Evolutionary conservation across 306 rosid genomes (phyloP).

Genomic region (Trifolium repens): DNA sequence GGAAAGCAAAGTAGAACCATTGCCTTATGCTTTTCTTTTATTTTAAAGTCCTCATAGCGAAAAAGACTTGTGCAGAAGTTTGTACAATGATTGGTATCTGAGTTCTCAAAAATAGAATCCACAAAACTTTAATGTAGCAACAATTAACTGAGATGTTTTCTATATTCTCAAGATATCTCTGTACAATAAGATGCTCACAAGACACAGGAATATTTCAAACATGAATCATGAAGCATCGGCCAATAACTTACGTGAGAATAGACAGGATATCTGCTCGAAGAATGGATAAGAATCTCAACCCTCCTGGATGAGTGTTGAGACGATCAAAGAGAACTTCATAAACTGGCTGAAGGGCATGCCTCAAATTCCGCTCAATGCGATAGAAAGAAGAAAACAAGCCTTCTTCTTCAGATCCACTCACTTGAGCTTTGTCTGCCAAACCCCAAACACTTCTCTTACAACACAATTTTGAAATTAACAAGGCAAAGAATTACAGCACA

Average conservation of each 20-base stretch:
- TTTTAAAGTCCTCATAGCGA: conserved; percentile 19
- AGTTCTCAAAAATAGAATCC: conserved; percentile 29
- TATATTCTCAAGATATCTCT: conserved; percentile 12
- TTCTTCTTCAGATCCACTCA: conserved; percentile 58
- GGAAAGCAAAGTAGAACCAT: conserved; percentile 32
- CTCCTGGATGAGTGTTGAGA: conserved; percentile 91
- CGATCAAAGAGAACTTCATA: conserved; percentile 91
- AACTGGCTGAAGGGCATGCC: conserved; percentile 79
- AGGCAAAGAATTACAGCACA: conserved; percentile 1
- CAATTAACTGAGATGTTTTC: conserved; percentile 26
- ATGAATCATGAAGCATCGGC: conserved; percentile 8
- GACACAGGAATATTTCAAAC: background rate
- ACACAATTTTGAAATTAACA: conserved; percentile 19
- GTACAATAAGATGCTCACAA: background rate
- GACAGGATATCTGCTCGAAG: conserved; percentile 82
- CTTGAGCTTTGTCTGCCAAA: conserved; percentile 60
- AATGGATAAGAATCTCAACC: conserved; percentile 76
- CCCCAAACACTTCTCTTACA: conserved; percentile 37
- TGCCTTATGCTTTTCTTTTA: background rate
- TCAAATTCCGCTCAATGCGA: conserved; percentile 78
- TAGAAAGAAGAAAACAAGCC: conserved; percentile 67
- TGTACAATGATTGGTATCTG: conserved; percentile 16
- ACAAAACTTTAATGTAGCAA: conserved; percentile 27
- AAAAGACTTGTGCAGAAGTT: conserved; percentile 32
- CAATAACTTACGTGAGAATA: conserved; percentile 76